Conservation (phyloP, 306 rosid species). For the Castanopsis chinensis region DNA sequence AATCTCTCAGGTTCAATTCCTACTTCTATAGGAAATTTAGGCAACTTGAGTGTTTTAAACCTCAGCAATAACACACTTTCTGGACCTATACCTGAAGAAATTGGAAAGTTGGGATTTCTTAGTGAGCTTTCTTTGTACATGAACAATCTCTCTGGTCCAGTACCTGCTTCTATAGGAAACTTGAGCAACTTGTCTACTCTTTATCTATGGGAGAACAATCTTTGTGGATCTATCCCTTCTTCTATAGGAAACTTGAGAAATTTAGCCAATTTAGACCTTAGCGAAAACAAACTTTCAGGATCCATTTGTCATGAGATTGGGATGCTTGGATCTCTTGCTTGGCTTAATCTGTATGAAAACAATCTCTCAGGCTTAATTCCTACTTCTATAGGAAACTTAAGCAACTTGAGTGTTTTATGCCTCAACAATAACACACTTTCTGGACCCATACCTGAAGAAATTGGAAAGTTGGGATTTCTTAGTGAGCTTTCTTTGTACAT, state of each 20-base stretch:
- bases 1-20: constrained; percentile 1
- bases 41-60: rapidly evolving
- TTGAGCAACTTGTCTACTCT: too few relatives aligned
- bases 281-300: too few relatives aligned
- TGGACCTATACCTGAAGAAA: background rate
- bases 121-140: background rate
- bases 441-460: background rate
- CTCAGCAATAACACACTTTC: too few relatives aligned
- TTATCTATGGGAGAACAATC: too few relatives aligned
- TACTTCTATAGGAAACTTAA: background rate
- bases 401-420: too few relatives aligned
- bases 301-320: too few relatives aligned
- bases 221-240: too few relatives aligned
- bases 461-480: constrained; percentile 4
- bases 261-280: too few relatives aligned
- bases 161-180: constrained; percentile 1
- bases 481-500: background rate
- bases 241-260: too few relatives aligned
- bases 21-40: background rate
- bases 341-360: too few relatives aligned
- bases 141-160: constrained; percentile 9
- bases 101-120: constrained; percentile 4
- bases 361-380: constrained; percentile 8
- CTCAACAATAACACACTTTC: too few relatives aligned
- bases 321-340: too few relatives aligned